Evolutionary conservation across 257 asterid species (phyloP).

Genomic region (Nicotiana noctiflora): DNA sequence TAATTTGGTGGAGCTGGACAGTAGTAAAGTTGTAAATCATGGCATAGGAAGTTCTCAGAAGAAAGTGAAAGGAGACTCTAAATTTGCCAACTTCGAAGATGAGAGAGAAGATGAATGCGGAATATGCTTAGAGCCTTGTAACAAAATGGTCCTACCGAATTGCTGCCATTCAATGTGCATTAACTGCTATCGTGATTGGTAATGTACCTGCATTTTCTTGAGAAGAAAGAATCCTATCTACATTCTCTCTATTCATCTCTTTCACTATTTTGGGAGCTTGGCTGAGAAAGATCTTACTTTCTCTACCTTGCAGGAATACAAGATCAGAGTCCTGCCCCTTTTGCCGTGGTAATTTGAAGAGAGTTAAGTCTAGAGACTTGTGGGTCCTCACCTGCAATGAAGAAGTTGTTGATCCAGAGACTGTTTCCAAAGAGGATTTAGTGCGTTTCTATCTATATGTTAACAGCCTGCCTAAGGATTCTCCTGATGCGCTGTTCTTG

Average conservation of each 20-base stretch:
- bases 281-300: neutral
- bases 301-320: conserved; percentile 47
- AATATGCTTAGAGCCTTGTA: conserved; percentile 81
- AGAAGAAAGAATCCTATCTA: neutral
- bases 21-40: conserved; percentile 18
- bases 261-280: neutral
- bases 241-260: neutral
- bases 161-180: conserved; percentile 97
- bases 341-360: conserved; percentile 71
- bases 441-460: conserved; percentile 58
- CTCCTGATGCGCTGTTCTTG: conserved; percentile 68
- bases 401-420: conserved; percentile 58
- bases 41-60: conserved; percentile 20
- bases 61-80: conserved; percentile 33
- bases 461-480: conserved; percentile 64
- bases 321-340: conserved; percentile 88
- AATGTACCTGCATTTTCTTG: conserved; percentile 22
- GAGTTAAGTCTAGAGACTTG: conserved; percentile 67
- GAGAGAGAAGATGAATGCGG: conserved; percentile 65
- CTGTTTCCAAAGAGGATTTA: conserved; percentile 56
- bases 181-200: conserved; percentile 88
- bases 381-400: conserved; percentile 79
- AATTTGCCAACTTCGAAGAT: conserved; percentile 27
- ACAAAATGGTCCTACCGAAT: conserved; percentile 80
- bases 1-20: conserved; percentile 38